Base-by-base conservation (phyloP, 306 rosid species). In the Cercis canadensis region DNA sequence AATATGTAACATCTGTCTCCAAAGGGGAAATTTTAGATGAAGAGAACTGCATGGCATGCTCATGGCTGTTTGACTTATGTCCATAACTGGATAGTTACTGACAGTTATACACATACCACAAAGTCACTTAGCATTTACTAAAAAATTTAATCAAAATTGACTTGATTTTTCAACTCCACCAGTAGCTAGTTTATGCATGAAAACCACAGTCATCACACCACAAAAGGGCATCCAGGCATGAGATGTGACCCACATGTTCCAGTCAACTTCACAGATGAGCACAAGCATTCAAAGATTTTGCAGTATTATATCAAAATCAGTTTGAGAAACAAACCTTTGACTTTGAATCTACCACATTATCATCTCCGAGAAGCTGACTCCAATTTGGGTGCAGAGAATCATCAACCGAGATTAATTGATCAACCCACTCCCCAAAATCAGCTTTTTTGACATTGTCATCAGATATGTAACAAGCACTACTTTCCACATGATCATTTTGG, bases 391-490 rank as follows among this genome's bases (percentile, higher is more conserved):
- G 71, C 43, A 59, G 74, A 65, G 83, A 57, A 63, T 83, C 97
- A 78, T 88, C 85, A 61, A 78, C 85, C 0, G 92, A 75, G 77
- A 88, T 92, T 68, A 87, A 78, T 41, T 75, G 88, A 75, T 83
- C 96, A 50, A 81, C 88, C 98, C 97, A 90, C 70, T 86, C 92
- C 79, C 87, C 83, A 18, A 78, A 82, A 69, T 87, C 88, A 55
- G 84, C 34, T 81, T 73, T 82, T 70, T 79, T 85, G 31, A 76
- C 69, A 57, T 73, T 85, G 44, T 82, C 90, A 12, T 77, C 92
- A 0, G 85, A 65, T 49, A 85, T 61, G 62, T 49, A 84, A 75
- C 84, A 62, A n/a, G 71, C 47, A 77, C 76, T 31, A 55, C 64
- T 57, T 82, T 85, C 90, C 68, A 74, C 85, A 57, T 71, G 88